Conservation (phyloP, 2,329 filamentous ascomycete genomes). For the Knoxdaviesia proteae region DNA sequence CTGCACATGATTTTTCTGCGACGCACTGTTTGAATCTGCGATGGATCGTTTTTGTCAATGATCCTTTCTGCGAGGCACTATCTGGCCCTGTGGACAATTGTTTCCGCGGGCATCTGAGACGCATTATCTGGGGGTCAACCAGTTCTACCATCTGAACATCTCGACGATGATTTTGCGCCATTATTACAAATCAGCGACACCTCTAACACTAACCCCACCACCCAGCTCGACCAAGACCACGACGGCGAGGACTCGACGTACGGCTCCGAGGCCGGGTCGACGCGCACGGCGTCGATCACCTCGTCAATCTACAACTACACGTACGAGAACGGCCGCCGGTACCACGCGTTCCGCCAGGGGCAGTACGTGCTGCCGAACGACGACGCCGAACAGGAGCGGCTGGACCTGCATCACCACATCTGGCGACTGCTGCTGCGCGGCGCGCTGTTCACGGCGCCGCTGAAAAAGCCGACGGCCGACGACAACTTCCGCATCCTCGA, state of each 20-base stretch:
- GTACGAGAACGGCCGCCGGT: constrained; percentile 26
- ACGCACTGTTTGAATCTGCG: no score
- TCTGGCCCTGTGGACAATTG: no score
- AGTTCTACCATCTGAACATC: no score
- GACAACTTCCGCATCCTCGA: constrained; percentile 25
- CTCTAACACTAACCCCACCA: no score
- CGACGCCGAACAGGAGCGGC: constrained; percentile 29
- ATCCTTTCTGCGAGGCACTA: no score
- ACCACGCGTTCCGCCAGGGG: constrained; percentile 25
- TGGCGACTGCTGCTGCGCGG: constrained; percentile 23
- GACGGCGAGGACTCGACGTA: constrained; percentile 14
- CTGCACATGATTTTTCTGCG: no score
- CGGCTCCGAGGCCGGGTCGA: constrained; percentile 11
- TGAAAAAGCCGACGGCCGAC: constrained; percentile 9
- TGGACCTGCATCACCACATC: constrained; percentile 34
- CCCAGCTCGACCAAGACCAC: constrained; percentile 6
- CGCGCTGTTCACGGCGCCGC: constrained; percentile 22
- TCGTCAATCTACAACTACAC: constrained; percentile 22
- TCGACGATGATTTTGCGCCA: no score
- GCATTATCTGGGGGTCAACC: no score
- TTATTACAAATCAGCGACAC: no score
- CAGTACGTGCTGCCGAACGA: constrained; percentile 26
- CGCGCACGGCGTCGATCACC: constrained; percentile 15
- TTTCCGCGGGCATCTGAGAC: no score
- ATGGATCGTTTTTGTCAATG: no score